These are phyloP conservation scores for Rhizopus microsporus DNA, from an alignment of 371 early-diverging fungal genomes.

Conservation along the genomic window DNA sequence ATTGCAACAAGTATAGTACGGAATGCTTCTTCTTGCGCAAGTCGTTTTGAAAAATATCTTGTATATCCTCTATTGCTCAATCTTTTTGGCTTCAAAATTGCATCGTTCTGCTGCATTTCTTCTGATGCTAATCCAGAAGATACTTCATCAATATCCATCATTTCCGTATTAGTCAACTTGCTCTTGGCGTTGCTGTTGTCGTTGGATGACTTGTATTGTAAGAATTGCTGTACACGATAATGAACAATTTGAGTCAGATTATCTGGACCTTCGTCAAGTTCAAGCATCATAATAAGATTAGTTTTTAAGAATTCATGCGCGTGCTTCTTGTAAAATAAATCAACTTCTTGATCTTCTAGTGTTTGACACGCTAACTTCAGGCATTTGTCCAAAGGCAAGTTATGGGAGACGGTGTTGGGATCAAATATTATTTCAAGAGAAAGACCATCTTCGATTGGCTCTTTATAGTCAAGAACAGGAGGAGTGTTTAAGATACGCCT, in stretches of 20 bases:
- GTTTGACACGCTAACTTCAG: constrained; percentile 58
- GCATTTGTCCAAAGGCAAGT: constrained; percentile 58
- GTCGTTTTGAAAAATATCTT: constrained; percentile 50
- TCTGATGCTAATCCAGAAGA: background rate
- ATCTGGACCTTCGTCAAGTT: constrained; percentile 64
- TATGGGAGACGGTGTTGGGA: constrained; percentile 50
- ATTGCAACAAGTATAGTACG: constrained; percentile 64
- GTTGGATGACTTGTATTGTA: background rate
- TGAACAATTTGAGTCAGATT: constrained; percentile 50
- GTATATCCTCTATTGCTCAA: constrained; percentile 45
- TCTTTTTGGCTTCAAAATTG: constrained; percentile 39
- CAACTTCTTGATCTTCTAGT: constrained; percentile 55
- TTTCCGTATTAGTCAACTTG: background rate
- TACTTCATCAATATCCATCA: background rate
- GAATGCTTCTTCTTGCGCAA: constrained; percentile 71
- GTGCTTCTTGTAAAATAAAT: constrained; percentile 59
- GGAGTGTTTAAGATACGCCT: constrained; percentile 76
- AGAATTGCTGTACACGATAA: constrained; percentile 21
- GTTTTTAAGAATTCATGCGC: constrained; percentile 75
- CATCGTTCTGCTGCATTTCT: background rate
- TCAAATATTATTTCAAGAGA: constrained; percentile 68
- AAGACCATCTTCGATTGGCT: constrained; percentile 61
- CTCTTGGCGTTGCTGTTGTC: background rate
- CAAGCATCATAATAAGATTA: constrained; percentile 71
- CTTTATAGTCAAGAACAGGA: constrained; percentile 54